Evolutionary conservation across 306 rosid genomes (phyloP), one percentile per base, ranked within the genome.

Genomic region (Ziziphus jujuba): DNA sequence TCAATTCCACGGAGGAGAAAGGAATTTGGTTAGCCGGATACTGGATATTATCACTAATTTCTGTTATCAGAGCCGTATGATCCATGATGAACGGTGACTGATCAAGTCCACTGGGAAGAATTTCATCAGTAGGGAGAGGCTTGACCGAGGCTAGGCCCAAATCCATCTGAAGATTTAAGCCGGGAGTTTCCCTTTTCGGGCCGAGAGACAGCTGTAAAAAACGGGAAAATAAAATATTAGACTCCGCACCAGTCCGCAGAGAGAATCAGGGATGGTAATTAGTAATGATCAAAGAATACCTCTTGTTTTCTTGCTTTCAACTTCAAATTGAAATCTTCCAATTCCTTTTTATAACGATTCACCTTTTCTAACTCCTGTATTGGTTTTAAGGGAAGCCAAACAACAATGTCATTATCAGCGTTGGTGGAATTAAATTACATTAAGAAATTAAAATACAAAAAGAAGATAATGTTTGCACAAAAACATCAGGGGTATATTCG

Each of bases 281-380:
- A 36, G 9, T 7, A 40, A 40, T 40, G 3, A 40, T 17, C 56
- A 67, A 31, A 43, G 58, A 60, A 19, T 20, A 85, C 97, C 92
- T 77, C 72, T 9, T 68, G 58, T 40, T 65, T 74, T 57, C 49
- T 83, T 6, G 81, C 79, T 65, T 82, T 81, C 75, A 86, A 34
- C 72, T 59, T 69, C 59, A 49, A 61, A 77, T 84, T 86, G 23
- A 22, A 52, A 20, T 77, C 61, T 25, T 65, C 61, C 51, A 82
- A 45, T 19, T 61, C 51, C 6, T 65, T 70, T 16, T 28, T 51
- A 47, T 71, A 36, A 43, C 58, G 34, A 50, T 72, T 59, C 58
- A 79, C 87, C 44, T 64, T 77, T 55, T 79, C 67, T 12, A 85
- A 0, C 56, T 88, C 87, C 90, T 40, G 45, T 1, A 40, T 40